A percentile compares a stretch with the other conserved stretches of the same genome.
Evolutionary conservation across 495 filamentous ascomycete genomes (phyloP).

Genomic region (Penicillium chermesinum): DNA sequence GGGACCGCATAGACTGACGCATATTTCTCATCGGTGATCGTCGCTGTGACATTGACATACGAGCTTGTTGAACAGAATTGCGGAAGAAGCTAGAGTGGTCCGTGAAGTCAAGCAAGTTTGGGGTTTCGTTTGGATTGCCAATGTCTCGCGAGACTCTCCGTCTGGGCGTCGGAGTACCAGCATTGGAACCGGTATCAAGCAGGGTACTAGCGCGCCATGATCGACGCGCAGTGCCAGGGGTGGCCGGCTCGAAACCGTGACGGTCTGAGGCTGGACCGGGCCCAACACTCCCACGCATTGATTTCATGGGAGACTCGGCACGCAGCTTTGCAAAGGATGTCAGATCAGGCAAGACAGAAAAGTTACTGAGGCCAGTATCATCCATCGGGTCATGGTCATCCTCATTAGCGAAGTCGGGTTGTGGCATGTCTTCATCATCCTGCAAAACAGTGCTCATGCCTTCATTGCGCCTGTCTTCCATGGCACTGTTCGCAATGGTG

Average conservation of each 20-base stretch:
- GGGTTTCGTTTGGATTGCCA: slow-evolving; percentile 16
- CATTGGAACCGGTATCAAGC: slow-evolving; percentile 37
- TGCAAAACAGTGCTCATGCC: slow-evolving; percentile 42
- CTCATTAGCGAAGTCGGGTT: slow-evolving; percentile 11
- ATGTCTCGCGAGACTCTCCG: slow-evolving; percentile 56
- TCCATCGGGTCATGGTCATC: slow-evolving; percentile 49
- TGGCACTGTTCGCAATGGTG: slow-evolving; percentile 29
- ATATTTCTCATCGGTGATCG: slow-evolving; percentile 36
- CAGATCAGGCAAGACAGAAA: slow-evolving; percentile 84
- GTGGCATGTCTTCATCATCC: slow-evolving; percentile 16
- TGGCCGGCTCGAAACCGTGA: slow-evolving; percentile 22
- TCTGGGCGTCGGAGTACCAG: slow-evolving; percentile 57
- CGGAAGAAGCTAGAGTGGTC: slow-evolving; percentile 62
- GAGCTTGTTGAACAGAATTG: slow-evolving; percentile 33
- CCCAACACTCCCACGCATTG: slow-evolving; percentile 29
- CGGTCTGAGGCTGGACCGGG: slow-evolving; percentile 20
- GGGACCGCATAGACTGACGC: slow-evolving; percentile 33
- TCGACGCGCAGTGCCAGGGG: slow-evolving; percentile 33
- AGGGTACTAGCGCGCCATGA: slow-evolving; percentile 28
- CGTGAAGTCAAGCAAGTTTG: slow-evolving; percentile 79
- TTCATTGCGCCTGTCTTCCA: slow-evolving; percentile 40
- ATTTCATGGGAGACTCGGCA: slow-evolving; percentile 53
- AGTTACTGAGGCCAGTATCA: slow-evolving; percentile 79
- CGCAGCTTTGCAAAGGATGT: slow-evolving; percentile 71
- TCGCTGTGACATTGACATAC: slow-evolving; percentile 40